Base-by-base conservation (phyloP, 2,329 filamentous ascomycete species). In the Penicillium sp. region DNA sequence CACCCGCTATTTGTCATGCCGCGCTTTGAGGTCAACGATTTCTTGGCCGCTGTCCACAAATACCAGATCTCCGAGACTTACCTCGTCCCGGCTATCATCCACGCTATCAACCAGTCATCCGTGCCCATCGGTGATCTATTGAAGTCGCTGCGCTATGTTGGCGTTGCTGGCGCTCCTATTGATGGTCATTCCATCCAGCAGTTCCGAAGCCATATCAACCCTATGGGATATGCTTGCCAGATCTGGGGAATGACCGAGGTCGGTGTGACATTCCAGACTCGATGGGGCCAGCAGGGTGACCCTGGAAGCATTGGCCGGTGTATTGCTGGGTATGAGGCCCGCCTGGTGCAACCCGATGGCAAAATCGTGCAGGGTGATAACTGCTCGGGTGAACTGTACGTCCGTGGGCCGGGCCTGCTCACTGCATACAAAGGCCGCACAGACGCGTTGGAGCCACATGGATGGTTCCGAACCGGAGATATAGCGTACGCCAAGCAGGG, bases 171-270 rank as follows among this genome's bases (percentile, higher is more conserved):
- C 18, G 80, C 81, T 0, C 74, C 79, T 2, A 72, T 84, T 10
- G 75, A 77, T 11, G 70, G 69, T 2, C 67, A 66, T 1, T 70
- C 74, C 14, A 72, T 80, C 68, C 61, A 70, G n/a, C 65, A 71
- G 46, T 71, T 81, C 58, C 71, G 75, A 34, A 61, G 64, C 6
- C 66, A 78, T 22, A 75, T 83, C 38, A 65, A 74, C 26, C 59
- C 61, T 1, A 66, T 74, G 32, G 77, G 79, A 0, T 69, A 72
- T 18, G 72, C 82, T 14, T 72, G 72, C 10, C 79, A 81, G 56
- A 73, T 81, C 37, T 84, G 79, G 76, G 82, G 82, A 1, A 82
- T 83, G 77, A 83, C 81, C 0, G 82, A 84, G 66, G 74, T 67
- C 62, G 81, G 81, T 53, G 74, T 69, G 62, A 73, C 61, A 3